Evolutionary conservation across 257 asterid species (phyloP).

Genomic region (Capsicum chinense): DNA sequence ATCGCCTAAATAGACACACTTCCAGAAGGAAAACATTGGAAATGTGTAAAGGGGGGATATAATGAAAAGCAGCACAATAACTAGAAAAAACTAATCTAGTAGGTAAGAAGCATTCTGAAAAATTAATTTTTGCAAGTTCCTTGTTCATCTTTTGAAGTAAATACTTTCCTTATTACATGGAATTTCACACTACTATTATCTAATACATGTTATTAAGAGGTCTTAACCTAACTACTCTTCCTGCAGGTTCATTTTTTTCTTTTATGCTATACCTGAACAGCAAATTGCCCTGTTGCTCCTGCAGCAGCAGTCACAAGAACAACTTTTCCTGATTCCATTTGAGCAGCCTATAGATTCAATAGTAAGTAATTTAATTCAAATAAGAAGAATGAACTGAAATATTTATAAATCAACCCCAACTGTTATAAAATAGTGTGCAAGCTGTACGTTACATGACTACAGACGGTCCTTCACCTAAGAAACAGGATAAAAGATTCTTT

Average conservation of each 20-base stretch:
- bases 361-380: conserved; percentile 1
- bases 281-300: conserved; percentile 99
- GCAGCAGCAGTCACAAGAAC: conserved; percentile 99
- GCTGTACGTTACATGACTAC: background rate
- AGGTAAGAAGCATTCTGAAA: conserved; percentile 20
- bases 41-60: background rate
- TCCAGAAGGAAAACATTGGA: conserved; percentile 5
- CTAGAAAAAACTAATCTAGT: conserved; percentile 2
- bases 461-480: background rate
- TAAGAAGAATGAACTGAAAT: conserved; percentile 2
- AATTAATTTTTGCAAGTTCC: background rate
- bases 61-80: background rate
- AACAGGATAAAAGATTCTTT: background rate
- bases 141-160: background rate
- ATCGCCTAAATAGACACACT: conserved; percentile 11
- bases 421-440: background rate
- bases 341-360: conserved; percentile 66
- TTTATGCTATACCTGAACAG: conserved; percentile 77
- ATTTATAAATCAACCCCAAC: background rate
- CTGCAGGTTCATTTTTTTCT: background rate
- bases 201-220: background rate
- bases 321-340: conserved; percentile 78
- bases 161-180: background rate
- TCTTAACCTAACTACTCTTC: conserved; percentile 16
- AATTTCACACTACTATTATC: background rate